Conservation (phyloP, 2,329 filamentous ascomycete genomes). For the Coleophoma crateriformis region DNA sequence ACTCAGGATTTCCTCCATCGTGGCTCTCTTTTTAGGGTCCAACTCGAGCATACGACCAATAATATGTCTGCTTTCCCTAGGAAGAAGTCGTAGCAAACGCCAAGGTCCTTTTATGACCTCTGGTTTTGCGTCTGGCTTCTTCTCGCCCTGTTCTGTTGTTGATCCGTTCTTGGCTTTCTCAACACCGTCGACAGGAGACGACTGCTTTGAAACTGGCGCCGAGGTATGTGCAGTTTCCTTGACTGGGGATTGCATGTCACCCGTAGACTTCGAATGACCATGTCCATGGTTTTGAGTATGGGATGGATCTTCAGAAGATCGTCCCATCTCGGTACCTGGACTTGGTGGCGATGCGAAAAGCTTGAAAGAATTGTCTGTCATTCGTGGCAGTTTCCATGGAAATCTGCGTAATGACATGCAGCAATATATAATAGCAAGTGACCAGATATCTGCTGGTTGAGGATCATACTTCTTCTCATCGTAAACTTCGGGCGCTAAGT, state of each 20-base stretch:
- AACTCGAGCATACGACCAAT: constrained; percentile 90
- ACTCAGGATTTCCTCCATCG: constrained; percentile 76
- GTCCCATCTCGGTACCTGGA: constrained; percentile 45
- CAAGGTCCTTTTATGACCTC: constrained; percentile 89
- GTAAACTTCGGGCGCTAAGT: constrained; percentile 94
- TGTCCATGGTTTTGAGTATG: constrained; percentile 8
- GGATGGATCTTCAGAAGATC: constrained; percentile 14
- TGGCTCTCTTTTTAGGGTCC: constrained; percentile 76
- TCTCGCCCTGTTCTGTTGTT: constrained; percentile 32
- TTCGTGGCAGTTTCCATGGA: constrained; percentile 91
- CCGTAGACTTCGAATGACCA: constrained; percentile 15
- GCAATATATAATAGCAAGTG: constrained; percentile 95
- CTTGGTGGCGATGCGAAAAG: constrained; percentile 85
- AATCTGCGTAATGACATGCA: constrained; percentile 96
- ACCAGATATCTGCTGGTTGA: constrained; percentile 94
- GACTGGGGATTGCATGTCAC: constrained; percentile 13
- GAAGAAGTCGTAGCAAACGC: constrained; percentile 80
- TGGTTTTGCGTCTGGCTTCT: constrained; percentile 34
- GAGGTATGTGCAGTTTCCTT: constrained; percentile 14
- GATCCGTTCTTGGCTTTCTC: background rate
- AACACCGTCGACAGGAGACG: constrained; percentile 12
- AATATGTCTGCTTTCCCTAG: constrained; percentile 83
- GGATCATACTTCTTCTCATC: constrained; percentile 91
- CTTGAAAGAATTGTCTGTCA: constrained; percentile 91
- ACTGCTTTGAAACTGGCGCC: constrained; percentile 9